phyloP scores from a whole-genome alignment of 2,329 filamentous ascomycete genomes.

The Hysterium pulicare region DNA sequence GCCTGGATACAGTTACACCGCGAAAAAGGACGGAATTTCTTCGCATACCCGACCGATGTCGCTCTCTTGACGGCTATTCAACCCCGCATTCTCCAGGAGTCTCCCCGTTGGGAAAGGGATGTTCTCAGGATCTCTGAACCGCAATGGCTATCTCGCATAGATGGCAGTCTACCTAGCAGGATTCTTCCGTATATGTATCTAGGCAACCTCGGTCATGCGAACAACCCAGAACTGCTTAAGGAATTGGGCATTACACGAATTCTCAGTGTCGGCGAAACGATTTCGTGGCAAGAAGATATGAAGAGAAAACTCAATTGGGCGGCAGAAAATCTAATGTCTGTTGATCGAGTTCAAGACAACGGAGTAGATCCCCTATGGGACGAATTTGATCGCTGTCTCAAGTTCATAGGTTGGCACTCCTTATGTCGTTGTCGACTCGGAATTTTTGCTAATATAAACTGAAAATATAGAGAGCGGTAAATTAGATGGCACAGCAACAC shows the following conservation, averaged over 20 bases:
- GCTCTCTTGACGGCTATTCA: slow-evolving; percentile 75
- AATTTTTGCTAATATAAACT: slow-evolving; percentile 11
- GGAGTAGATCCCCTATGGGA: slow-evolving; percentile 87
- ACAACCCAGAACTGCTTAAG: slow-evolving; percentile 79
- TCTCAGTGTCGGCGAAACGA: slow-evolving; percentile 85
- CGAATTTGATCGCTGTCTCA: slow-evolving; percentile 80
- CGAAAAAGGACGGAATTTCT: slow-evolving; percentile 83
- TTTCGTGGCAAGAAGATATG: slow-evolving; percentile 73
- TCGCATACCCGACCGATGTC: slow-evolving; percentile 90
- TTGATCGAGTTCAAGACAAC: slow-evolving; percentile 91
- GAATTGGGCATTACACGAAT: slow-evolving; percentile 82
- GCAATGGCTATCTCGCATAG: slow-evolving; percentile 75
- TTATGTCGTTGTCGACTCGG: slow-evolving; percentile 12
- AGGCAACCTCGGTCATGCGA: slow-evolving; percentile 88
- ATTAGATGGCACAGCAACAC: slow-evolving; percentile 71
- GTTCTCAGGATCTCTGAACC: slow-evolving; percentile 62
- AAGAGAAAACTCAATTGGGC: slow-evolving; percentile 63
- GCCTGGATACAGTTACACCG: slow-evolving; percentile 87
- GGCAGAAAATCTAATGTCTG: slow-evolving; percentile 70
- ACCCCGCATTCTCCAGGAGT: slow-evolving; percentile 68
- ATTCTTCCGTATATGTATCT: slow-evolving; percentile 94
- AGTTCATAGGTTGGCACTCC: slow-evolving; percentile 93
- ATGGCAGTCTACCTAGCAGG: slow-evolving; percentile 86
- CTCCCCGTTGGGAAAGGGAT: slow-evolving; percentile 54
- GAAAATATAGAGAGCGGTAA: slow-evolving; percentile 67